Percentiles rank a stretch among this genome's conserved stretches.
Conservation (phyloP, 495 filamentous ascomycete species). For the Neurospora sp. region DNA sequence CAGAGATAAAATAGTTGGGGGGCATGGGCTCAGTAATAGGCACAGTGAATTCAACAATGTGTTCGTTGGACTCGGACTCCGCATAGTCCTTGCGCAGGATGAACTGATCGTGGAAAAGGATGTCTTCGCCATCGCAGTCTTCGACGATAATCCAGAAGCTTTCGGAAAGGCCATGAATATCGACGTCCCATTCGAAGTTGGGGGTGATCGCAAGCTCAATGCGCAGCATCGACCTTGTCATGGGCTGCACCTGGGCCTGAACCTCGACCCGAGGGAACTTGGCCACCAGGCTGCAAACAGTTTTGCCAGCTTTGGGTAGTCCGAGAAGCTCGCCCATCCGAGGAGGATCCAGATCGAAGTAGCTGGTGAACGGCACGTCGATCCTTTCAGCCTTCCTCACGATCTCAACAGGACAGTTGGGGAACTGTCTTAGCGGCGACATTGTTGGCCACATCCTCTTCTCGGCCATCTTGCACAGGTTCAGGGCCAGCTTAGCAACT, state of each 20-base stretch:
- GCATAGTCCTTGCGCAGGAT: slow-evolving; percentile 82
- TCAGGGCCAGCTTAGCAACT: slow-evolving; percentile 84
- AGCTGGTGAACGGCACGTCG: slow-evolving; percentile 85
- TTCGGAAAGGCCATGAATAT: slow-evolving; percentile 76
- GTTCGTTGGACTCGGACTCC: slow-evolving; percentile 69
- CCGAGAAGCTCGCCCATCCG: slow-evolving; percentile 94
- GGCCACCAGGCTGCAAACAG: slow-evolving; percentile 73
- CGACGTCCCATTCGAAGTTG: slow-evolving; percentile 93
- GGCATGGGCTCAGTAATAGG: slow-evolving; percentile 96
- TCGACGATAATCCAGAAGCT: slow-evolving; percentile 96
- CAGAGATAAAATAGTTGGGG: slow-evolving; percentile 93
- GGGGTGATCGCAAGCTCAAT: slow-evolving; percentile 89
- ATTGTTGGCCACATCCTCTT: slow-evolving; percentile 99
- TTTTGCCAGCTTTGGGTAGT: slow-evolving; percentile 78
- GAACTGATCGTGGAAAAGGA: slow-evolving; percentile 93
- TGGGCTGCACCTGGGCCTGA: slow-evolving; percentile 84
- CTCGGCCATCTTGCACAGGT: slow-evolving; percentile 98
- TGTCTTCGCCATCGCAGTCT: slow-evolving; percentile 94
- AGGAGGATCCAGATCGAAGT: slow-evolving; percentile 92
- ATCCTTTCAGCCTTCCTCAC: slow-evolving; percentile 87
- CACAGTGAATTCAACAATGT: slow-evolving; percentile 95
- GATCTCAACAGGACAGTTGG: slow-evolving; percentile 70
- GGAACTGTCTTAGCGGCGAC: slow-evolving; percentile 89
- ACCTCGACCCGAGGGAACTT: slow-evolving; percentile 92
- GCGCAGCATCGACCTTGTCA: slow-evolving; percentile 92